Evolutionary conservation across 495 filamentous ascomycete species (phyloP), one percentile per base, ranked within the genome.

Genomic region (Elasticomyces elasticus): DNA sequence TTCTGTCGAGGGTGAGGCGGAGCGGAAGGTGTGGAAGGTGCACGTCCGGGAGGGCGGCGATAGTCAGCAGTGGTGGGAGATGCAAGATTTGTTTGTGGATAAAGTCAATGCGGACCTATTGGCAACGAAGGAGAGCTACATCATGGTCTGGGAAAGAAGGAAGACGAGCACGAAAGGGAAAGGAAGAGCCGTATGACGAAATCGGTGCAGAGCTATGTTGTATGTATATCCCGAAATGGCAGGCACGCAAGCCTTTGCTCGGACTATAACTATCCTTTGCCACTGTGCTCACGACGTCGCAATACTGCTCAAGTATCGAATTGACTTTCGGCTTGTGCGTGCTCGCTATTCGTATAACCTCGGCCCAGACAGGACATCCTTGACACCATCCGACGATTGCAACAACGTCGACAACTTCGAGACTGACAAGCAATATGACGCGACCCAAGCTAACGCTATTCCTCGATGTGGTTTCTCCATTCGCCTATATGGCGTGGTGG

Each of bases 141-240:
- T 96, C 60, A 94, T 96, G 81, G 81, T 98, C 50, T 98, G 92
- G 92, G 92, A 98, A 76, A 77, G 85, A 67, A 78, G 92, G 70
- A 84, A 79, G 66, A 59, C 41, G 45, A 22, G 15, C 9, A 45
- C 10, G 31, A 49, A 59, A 24, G 50, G 49, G 31, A 58, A 58
- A 38, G 48, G 48, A n/a, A 49, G 27, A 17, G 45, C 24, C 31
- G 45, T 2, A 9, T 28, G 45, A 49, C 10, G 42, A 23, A 7
- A 4, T n/a, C 17, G 42, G 5, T 45, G 5, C 3, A 23, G 11
- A 23, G 13, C 20, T 17, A 15, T 45, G 42, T 10, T 45, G 42
- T 45, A 45, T 26, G 42, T 24, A 45, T 45, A 45, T 7, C 17
- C 25, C 25, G 42, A n/a, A n/a, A 33, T 7, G 30, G 30, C 30